Percentiles rank a stretch among this genome's conserved stretches.
Conservation (phyloP, 2,329 filamentous ascomycete species). For the Aciculosporium take region DNA sequence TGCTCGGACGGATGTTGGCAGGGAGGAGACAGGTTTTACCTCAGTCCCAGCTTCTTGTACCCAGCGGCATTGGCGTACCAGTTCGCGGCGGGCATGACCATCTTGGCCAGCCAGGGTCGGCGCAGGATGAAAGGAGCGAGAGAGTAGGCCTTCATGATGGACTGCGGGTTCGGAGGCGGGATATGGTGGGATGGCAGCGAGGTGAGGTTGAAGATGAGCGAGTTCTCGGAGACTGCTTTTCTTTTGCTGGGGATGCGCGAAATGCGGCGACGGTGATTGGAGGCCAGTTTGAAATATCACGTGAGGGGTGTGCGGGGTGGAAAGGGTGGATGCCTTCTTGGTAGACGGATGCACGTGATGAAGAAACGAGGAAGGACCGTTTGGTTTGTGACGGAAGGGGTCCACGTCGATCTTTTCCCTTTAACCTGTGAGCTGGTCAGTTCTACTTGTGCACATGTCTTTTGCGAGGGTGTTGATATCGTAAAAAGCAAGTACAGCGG, state of each 20-base stretch:
- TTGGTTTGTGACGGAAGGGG: not conserved
- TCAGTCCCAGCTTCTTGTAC: slow-evolving; percentile 85
- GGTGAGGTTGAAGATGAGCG: slow-evolving; percentile 7
- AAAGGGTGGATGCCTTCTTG: not conserved
- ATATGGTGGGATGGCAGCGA: slow-evolving; percentile 3
- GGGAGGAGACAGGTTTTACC: slow-evolving; percentile 34
- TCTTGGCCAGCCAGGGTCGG: slow-evolving; percentile 68
- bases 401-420: no score
- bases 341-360: not conserved
- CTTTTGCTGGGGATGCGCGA: slow-evolving; percentile 17
- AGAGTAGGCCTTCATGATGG: slow-evolving; percentile 53
- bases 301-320: slow-evolving; percentile 10
- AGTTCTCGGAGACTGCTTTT: slow-evolving; percentile 6
- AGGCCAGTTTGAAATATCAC: slow-evolving; percentile 20
- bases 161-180: slow-evolving; percentile 16
- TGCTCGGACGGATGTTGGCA: not conserved
- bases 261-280: slow-evolving; percentile 20
- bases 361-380: not conserved
- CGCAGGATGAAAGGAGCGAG: slow-evolving; percentile 61
- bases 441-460: no score
- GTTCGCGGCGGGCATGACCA: slow-evolving; percentile 67
- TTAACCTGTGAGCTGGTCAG: no score
- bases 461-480: no score
- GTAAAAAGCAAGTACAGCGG: no score
- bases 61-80: slow-evolving; percentile 86